These are phyloP conservation scores for Zalerion maritima DNA, from an alignment of 495 filamentous ascomycete species.

Conservation along the genomic window DNA sequence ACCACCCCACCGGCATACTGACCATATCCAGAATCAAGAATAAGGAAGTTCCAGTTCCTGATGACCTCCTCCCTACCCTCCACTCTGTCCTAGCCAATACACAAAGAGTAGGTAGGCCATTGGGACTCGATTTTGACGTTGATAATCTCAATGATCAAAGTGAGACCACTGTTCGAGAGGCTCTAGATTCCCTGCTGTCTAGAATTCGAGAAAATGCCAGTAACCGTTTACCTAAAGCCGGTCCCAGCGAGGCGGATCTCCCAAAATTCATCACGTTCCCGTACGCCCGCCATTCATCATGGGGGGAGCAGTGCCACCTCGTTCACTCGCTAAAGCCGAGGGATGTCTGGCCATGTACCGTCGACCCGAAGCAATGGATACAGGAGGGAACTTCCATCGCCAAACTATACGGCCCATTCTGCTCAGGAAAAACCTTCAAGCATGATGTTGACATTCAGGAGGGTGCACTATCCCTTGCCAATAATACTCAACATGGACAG, in stretches of 20 bases:
- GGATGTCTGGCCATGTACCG: constrained; percentile 77
- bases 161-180: constrained; percentile 26
- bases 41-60: no score
- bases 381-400: constrained; percentile 37
- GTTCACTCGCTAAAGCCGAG: constrained; percentile 52
- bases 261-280: constrained; percentile 48
- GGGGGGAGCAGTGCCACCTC: constrained; percentile 60
- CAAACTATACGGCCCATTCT: constrained; percentile 41
- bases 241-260: constrained; percentile 7
- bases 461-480: no score
- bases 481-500: no score
- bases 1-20: no score
- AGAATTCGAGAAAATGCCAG: constrained; percentile 2
- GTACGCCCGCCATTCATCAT: constrained; percentile 84
- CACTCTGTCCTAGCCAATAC: no score
- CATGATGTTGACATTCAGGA: constrained; percentile 40
- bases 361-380: constrained; percentile 47
- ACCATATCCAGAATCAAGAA: no score
- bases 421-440: constrained; percentile 29
- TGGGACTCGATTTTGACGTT: constrained; percentile 30
- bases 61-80: no score
- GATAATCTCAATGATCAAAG: constrained; percentile 25
- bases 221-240: background rate
- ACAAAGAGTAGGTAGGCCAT: constrained; percentile 3
- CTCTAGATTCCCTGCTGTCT: constrained; percentile 25